These are phyloP conservation scores for Berberis vulgaris DNA, from an alignment of 164 flowering plant species.

Conservation along the genomic window DNA sequence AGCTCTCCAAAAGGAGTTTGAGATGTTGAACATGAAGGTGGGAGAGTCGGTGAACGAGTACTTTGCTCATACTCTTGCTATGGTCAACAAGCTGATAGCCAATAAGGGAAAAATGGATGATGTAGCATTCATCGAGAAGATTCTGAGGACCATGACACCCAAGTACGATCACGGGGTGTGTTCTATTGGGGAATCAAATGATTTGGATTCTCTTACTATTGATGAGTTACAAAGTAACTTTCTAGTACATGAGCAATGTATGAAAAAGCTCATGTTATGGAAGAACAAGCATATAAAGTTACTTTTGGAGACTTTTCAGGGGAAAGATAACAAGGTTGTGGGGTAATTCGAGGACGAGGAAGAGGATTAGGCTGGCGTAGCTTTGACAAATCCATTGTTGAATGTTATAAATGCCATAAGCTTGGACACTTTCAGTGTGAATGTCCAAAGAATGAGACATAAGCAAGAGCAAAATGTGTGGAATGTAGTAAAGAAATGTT, in stretches of 20 bases:
- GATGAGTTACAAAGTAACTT: conserved; percentile 6
- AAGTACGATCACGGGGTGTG: conserved; percentile 2
- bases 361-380: neutral
- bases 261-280: neutral
- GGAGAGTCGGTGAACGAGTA: neutral
- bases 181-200: neutral
- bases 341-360: neutral
- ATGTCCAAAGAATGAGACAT: neutral
- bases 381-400: neutral
- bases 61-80: neutral
- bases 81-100: neutral
- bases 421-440: neutral
- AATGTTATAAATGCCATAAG: conserved; percentile 5
- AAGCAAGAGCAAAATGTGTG: neutral
- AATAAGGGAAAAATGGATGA: neutral
- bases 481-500: conserved; percentile 3
- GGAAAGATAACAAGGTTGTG: neutral
- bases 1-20: neutral
- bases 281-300: conserved; percentile 1
- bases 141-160: neutral
- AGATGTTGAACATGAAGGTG: neutral
- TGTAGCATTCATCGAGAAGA: neutral
- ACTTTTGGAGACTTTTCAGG: neutral
- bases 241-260: conserved; percentile 1
- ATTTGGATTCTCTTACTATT: neutral